Evolutionary conservation across 192 early-diverging fungal genomes (phyloP).

Genomic region (Backusella mclennaniae): DNA sequence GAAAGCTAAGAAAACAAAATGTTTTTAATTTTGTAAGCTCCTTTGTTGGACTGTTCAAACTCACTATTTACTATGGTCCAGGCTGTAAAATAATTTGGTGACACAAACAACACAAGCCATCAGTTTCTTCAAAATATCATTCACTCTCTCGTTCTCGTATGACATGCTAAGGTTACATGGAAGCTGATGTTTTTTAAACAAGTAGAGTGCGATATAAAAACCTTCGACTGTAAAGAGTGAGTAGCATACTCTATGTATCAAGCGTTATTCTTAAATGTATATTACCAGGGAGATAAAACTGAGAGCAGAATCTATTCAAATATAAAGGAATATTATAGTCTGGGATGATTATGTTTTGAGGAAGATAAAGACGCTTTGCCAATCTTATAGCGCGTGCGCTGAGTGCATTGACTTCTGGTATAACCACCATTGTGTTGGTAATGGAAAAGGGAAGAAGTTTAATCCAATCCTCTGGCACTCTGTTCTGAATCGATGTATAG

Average conservation of each 20-base stretch:
- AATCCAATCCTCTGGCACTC: background rate
- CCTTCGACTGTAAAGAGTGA: background rate
- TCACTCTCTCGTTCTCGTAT: background rate
- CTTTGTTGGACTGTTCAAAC: background rate
- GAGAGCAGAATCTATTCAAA: conserved; percentile 19
- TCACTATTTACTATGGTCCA: conserved; percentile 5
- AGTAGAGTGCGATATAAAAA: conserved; percentile 1
- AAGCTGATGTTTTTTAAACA: conserved; percentile 1
- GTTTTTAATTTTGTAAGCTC: too few species aligned
- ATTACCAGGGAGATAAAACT: conserved; percentile 27
- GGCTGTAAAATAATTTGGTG: background rate
- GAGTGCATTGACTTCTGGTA: background rate
- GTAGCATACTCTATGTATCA: background rate
- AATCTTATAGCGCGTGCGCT: background rate
- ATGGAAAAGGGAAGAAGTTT: background rate
- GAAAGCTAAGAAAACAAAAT: background rate
- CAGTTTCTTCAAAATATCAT: background rate
- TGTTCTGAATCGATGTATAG: conserved; percentile 1
- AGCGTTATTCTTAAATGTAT: background rate
- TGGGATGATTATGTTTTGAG: conserved; percentile 12
- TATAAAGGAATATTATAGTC: conserved; percentile 16
- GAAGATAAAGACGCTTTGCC: background rate
- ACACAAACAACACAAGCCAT: conserved; percentile 13
- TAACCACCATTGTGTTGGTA: background rate
- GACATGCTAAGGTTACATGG: background rate